These are phyloP conservation scores for Starmerella sirachaensis DNA, from an alignment of 805 yeast species.

Conservation along the genomic window DNA sequence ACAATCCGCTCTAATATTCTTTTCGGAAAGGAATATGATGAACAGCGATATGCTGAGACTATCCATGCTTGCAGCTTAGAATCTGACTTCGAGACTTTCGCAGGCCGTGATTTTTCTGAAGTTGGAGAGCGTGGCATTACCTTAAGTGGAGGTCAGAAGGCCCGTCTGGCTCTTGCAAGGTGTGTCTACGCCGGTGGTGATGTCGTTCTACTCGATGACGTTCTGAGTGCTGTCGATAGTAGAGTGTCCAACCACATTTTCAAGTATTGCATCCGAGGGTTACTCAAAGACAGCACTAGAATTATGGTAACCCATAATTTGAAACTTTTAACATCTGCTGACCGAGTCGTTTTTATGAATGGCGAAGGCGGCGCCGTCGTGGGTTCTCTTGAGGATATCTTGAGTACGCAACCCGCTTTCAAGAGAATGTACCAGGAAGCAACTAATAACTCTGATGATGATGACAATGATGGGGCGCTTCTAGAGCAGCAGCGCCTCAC, in stretches of 20 bases:
- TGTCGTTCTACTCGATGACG: slow-evolving; percentile 64
- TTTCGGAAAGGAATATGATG: slow-evolving; percentile 50
- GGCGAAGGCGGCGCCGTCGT: slow-evolving; percentile 49
- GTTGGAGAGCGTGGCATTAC: slow-evolving; percentile 87
- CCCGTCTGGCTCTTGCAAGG: slow-evolving; percentile 71
- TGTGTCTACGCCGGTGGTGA: slow-evolving; percentile 61
- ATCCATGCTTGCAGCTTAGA: slow-evolving; percentile 54
- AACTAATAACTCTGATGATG: slow-evolving; percentile 1
- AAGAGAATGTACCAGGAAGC: slow-evolving; percentile 8
- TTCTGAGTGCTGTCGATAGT: slow-evolving; percentile 79
- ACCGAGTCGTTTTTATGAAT: slow-evolving; percentile 48
- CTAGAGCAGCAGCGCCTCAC: neutral
- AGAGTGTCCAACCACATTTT: slow-evolving; percentile 70
- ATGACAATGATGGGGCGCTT: neutral
- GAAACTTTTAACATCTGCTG: slow-evolving; percentile 56
- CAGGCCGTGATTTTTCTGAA: slow-evolving; percentile 59
- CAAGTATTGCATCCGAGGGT: slow-evolving; percentile 52
- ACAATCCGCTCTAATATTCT: slow-evolving; percentile 62
- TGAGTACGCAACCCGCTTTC: slow-evolving; percentile 14
- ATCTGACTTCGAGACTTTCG: slow-evolving; percentile 52
- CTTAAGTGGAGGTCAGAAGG: slow-evolving; percentile 83
- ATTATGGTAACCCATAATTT: slow-evolving; percentile 77
- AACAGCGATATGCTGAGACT: slow-evolving; percentile 40
- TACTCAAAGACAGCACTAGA: slow-evolving; percentile 49
- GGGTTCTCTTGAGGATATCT: slow-evolving; percentile 50